phyloP scores from a whole-genome alignment of 805 yeast species.

The Kuraishia capsulata region DNA sequence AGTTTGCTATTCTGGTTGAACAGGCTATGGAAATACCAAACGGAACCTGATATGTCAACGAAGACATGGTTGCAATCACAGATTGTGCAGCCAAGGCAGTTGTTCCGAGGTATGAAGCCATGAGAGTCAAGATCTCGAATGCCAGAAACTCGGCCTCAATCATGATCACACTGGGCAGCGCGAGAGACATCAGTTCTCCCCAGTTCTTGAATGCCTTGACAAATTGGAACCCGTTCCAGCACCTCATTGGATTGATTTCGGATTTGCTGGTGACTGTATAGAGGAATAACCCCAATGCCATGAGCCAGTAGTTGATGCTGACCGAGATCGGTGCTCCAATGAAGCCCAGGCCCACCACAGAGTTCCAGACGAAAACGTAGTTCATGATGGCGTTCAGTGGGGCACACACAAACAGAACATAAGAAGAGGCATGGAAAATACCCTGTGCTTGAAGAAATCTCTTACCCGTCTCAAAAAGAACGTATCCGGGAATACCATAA shows the following conservation, averaged over 20 bases:
- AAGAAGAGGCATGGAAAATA: conserved; percentile 46
- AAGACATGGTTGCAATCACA: conserved; percentile 32
- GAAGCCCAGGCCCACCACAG: conserved; percentile 39
- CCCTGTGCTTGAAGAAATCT: conserved; percentile 52
- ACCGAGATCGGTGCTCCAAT: conserved; percentile 54
- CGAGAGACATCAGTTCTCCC: conserved; percentile 32
- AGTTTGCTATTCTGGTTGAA: conserved; percentile 49
- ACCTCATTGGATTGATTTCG: conserved; percentile 32
- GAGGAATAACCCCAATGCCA: conserved; percentile 35
- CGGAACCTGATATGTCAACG: conserved; percentile 45
- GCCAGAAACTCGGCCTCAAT: conserved; percentile 54
- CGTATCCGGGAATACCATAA: conserved; percentile 49
- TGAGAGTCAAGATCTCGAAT: conserved; percentile 45
- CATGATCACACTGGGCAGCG: conserved; percentile 49
- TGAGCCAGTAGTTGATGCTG: conserved; percentile 46
- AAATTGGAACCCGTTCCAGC: conserved; percentile 41
- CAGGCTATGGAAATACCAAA: conserved; percentile 52
- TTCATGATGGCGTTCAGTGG: conserved; percentile 43
- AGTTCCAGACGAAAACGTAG: conserved; percentile 33
- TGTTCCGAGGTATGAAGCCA: conserved; percentile 47
- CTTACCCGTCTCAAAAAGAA: conserved; percentile 46
- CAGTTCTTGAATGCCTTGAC: conserved; percentile 34
- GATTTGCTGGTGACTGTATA: conserved; percentile 25
- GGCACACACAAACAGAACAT: conserved; percentile 42
- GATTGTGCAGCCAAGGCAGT: conserved; percentile 45